Conservation (phyloP, 1,139 yeast species). For the Debaryomyces sp. region DNA sequence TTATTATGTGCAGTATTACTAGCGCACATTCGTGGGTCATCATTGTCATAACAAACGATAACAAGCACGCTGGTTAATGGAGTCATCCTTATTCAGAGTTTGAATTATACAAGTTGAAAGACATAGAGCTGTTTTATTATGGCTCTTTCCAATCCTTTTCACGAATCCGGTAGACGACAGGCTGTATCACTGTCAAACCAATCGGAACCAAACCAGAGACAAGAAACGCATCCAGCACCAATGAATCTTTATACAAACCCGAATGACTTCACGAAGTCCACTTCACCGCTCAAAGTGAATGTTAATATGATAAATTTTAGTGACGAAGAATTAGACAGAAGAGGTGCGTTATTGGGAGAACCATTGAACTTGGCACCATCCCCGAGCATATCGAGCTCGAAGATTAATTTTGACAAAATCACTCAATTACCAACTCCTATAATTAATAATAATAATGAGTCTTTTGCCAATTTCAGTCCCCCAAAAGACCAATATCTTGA, state of each 20-base stretch:
- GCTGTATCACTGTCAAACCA: not conserved
- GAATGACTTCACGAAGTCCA: not conserved
- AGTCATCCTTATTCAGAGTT: not conserved
- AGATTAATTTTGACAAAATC: constrained; percentile 56
- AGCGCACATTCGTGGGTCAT: not conserved
- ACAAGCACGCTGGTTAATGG: not conserved
- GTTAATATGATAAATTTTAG: not conserved
- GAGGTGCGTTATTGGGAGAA: not conserved
- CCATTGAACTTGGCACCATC: not conserved
- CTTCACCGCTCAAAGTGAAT: not conserved
- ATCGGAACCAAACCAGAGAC: not conserved
- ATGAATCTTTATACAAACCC: constrained; percentile 1
- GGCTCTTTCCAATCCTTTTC: not conserved
- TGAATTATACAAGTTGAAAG: not conserved
- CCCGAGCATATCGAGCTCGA: constrained; percentile 12
- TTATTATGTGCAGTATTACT: not conserved
- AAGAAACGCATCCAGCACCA: not conserved
- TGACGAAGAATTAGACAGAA: not conserved
- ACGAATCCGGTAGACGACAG: not conserved
- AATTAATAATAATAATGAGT: constrained; percentile 41
- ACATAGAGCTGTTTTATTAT: not conserved
- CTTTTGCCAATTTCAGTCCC: constrained; percentile 18
- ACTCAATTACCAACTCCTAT: constrained; percentile 61
- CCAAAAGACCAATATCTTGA: constrained; percentile 9
- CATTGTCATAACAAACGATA: not conserved